phyloP scores from a whole-genome alignment of 2,329 filamentous ascomycete genomes.

The Botrytis galanthina region DNA sequence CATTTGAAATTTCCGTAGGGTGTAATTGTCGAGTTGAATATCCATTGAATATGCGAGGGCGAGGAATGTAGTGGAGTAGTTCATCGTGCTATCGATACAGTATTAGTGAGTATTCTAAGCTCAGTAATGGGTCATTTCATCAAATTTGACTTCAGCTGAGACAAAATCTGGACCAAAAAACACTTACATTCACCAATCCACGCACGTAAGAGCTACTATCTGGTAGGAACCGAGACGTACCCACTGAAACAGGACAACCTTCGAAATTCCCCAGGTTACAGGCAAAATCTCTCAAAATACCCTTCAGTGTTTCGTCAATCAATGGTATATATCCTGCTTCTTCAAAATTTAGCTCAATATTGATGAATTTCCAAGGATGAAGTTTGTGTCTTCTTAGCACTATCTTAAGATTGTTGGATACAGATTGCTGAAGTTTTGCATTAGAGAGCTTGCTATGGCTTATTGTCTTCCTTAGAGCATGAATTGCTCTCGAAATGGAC shows the following conservation, averaged over 20 bases:
- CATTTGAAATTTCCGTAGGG: background rate
- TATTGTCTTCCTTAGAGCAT: background rate
- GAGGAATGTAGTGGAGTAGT: background rate
- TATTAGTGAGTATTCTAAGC: background rate
- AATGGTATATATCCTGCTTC: background rate
- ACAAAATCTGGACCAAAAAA: background rate
- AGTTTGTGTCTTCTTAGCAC: background rate
- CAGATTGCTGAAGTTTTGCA: background rate
- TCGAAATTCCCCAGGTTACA: background rate
- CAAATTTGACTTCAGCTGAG: background rate
- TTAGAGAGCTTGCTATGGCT: background rate
- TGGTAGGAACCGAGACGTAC: background rate
- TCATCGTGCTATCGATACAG: background rate
- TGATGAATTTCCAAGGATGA: conserved; percentile 10
- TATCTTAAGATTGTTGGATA: background rate
- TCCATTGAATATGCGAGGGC: background rate
- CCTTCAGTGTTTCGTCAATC: background rate
- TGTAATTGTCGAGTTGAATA: background rate
- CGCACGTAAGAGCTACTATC: background rate
- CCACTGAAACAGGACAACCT: background rate
- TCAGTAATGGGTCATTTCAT: background rate
- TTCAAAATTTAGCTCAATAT: background rate
- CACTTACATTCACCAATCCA: background rate
- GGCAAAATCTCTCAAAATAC: background rate
- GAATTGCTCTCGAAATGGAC: background rate